These are phyloP conservation scores for Hydnum rufescens DNA, from an alignment of 768 basidiomycete species.

Conservation along the genomic window DNA sequence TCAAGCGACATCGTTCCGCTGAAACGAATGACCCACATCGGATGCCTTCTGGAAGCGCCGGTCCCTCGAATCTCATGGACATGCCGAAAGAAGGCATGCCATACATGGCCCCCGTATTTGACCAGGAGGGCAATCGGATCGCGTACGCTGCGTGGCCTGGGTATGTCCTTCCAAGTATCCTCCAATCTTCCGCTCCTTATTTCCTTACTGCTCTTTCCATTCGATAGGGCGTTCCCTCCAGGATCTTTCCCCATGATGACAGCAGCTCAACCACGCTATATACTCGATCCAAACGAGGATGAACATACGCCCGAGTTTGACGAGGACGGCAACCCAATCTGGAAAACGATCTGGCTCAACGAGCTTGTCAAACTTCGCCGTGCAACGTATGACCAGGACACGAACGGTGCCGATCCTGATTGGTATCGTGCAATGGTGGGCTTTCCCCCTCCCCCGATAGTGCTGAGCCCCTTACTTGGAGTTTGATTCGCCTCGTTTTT, in stretches of 20 bases:
- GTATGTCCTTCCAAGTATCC: not conserved
- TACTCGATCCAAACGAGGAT: constrained; percentile 2
- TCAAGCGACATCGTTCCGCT: not conserved
- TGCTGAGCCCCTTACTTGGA: not conserved
- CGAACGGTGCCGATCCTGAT: constrained; percentile 60
- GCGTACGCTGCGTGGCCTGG: not conserved
- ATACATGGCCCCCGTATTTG: not conserved
- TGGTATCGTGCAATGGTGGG: constrained; percentile 31
- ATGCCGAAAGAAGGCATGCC: not conserved
- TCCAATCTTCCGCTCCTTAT: not conserved
- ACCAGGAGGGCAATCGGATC: not conserved
- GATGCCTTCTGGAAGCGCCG: not conserved
- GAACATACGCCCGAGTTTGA: not conserved
- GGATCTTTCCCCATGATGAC: not conserved
- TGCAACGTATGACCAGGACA: constrained; percentile 61
- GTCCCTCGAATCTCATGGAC: not conserved
- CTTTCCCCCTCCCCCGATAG: not conserved
- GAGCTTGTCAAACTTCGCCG: constrained; percentile 58
- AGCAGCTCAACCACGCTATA: not conserved
- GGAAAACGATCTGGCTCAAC: constrained; percentile 63
- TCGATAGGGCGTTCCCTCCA: not conserved
- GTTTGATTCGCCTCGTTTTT: not conserved
- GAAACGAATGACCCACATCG: not conserved
- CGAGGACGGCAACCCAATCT: constrained; percentile 16
- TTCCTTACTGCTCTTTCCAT: not conserved